Percentiles rank a stretch among this genome's conserved stretches.
Evolutionary conservation across 345 rosid species (phyloP).

Genomic region (Geranium brycei): DNA sequence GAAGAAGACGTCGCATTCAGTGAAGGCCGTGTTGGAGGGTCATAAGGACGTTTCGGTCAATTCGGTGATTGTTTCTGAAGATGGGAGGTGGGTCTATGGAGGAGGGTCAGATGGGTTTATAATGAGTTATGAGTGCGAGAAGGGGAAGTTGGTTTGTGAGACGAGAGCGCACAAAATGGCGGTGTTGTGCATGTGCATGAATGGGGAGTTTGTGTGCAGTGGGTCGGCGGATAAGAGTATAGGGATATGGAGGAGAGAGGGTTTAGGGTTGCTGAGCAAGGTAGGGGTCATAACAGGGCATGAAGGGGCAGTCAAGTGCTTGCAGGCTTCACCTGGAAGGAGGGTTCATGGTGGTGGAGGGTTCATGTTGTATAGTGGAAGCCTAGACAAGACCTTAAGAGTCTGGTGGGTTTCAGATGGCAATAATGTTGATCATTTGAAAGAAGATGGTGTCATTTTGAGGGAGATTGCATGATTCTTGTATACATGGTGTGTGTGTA

Average conservation of each 20-base stretch:
- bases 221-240: slow-evolving; percentile 92
- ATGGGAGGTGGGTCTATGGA: slow-evolving; percentile 58
- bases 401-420: slow-evolving; percentile 77
- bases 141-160: slow-evolving; percentile 53
- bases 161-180: slow-evolving; percentile 61
- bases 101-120: slow-evolving; percentile 88
- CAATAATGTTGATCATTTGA: not conserved
- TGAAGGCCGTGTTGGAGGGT: slow-evolving; percentile 66
- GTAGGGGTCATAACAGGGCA: slow-evolving; percentile 62
- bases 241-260: slow-evolving; percentile 63
- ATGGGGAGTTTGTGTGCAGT: slow-evolving; percentile 52
- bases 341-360: slow-evolving; percentile 29
- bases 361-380: slow-evolving; percentile 83
- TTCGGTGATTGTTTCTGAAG: slow-evolving; percentile 54
- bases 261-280: slow-evolving; percentile 31
- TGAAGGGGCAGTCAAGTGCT: slow-evolving; percentile 78
- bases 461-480: not conserved
- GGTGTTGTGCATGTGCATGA: slow-evolving; percentile 53
- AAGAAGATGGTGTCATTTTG: slow-evolving; percentile 10
- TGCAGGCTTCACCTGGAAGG: slow-evolving; percentile 50
- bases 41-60: slow-evolving; percentile 65
- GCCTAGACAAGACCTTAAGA: slow-evolving; percentile 76
- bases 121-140: slow-evolving; percentile 61
- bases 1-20: slow-evolving; percentile 42
- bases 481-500: not conserved